A percentile compares a stretch with the other conserved stretches of the same genome.
These are phyloP conservation scores for Saccharomycopsis vini DNA, from an alignment of 805 yeast species.

Conservation along the genomic window DNA sequence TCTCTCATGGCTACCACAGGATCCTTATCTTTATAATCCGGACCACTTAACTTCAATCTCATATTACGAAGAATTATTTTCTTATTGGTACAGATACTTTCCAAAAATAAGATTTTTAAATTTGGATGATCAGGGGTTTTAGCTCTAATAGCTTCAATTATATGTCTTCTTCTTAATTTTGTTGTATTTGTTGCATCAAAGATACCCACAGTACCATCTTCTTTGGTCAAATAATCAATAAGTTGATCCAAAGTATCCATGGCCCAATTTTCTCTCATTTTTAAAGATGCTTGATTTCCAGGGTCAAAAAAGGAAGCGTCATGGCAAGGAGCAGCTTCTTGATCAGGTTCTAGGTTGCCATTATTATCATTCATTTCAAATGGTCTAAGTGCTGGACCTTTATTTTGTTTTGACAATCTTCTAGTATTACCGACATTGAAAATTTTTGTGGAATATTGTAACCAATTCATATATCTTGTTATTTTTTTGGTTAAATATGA, in stretches of 20 bases:
- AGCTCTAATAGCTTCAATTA: slow-evolving; percentile 30
- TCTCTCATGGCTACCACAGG: slow-evolving; percentile 32
- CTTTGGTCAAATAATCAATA: slow-evolving; percentile 25
- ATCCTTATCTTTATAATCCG: slow-evolving; percentile 66
- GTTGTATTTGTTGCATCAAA: slow-evolving; percentile 49
- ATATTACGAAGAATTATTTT: slow-evolving; percentile 26
- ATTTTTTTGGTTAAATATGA: slow-evolving; percentile 60
- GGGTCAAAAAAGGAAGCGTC: slow-evolving; percentile 35
- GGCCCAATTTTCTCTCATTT: slow-evolving; percentile 37
- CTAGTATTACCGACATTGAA: slow-evolving; percentile 67
- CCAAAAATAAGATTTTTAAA: slow-evolving; percentile 34
- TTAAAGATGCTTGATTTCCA: slow-evolving; percentile 27
- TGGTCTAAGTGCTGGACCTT: slow-evolving; percentile 26
- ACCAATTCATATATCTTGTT: slow-evolving; percentile 54
- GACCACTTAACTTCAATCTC: slow-evolving; percentile 27
- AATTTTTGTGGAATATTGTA: slow-evolving; percentile 53
- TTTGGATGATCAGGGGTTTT: slow-evolving; percentile 25
- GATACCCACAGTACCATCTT: slow-evolving; percentile 36
- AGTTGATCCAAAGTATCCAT: slow-evolving; percentile 35
- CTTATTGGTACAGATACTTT: slow-evolving; percentile 27
- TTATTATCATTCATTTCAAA: slow-evolving; percentile 16
- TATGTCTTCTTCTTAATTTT: slow-evolving; percentile 32
- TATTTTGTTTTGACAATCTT: slow-evolving; percentile 38
- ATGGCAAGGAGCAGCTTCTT: slow-evolving; percentile 24
- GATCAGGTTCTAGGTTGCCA: too few relatives aligned